A percentile compares a stretch with the other conserved stretches of the same genome.
phyloP scores from a whole-genome alignment of 495 filamentous ascomycete species.

The Pseudomonodictys pantanalensis region DNA sequence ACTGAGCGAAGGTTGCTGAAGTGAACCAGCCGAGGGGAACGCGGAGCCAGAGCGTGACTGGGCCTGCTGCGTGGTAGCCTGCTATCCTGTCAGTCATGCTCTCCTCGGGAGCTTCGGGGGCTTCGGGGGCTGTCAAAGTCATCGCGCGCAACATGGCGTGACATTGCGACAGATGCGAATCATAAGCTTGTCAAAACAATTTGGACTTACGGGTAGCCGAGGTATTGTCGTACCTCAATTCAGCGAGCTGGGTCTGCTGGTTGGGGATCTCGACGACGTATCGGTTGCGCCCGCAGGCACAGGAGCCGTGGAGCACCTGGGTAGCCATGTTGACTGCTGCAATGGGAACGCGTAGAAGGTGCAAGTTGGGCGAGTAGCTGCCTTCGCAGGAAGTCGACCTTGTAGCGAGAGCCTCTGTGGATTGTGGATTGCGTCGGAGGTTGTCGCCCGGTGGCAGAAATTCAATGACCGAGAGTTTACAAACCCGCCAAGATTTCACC shows the following conservation, averaged over 20 bases:
- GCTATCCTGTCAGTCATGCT: slow-evolving; percentile 3
- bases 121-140: too few species aligned
- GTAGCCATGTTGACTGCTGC: neutral
- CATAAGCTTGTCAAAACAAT: neutral
- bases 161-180: too few species aligned
- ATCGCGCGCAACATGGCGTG: slow-evolving; percentile 1
- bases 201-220: slow-evolving; percentile 59
- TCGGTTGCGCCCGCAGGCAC: slow-evolving; percentile 80
- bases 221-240: slow-evolving; percentile 68
- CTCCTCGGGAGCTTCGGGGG: neutral
- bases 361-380: too few species aligned
- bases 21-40: slow-evolving; percentile 75
- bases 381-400: too few species aligned
- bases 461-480: too few species aligned
- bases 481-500: too few species aligned
- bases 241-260: slow-evolving; percentile 52
- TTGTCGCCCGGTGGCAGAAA: too few species aligned
- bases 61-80: slow-evolving; percentile 67
- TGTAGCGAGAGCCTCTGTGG: too few species aligned
- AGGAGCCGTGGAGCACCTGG: slow-evolving; percentile 62
- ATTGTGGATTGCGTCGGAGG: too few species aligned
- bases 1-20: slow-evolving; percentile 66
- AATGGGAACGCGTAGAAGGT: neutral
- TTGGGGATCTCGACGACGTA: slow-evolving; percentile 70
- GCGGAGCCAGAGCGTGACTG: slow-evolving; percentile 72